These are phyloP conservation scores for Chenopodium berlandieri DNA, from an alignment of 148 eudicot species.

Conservation along the genomic window DNA sequence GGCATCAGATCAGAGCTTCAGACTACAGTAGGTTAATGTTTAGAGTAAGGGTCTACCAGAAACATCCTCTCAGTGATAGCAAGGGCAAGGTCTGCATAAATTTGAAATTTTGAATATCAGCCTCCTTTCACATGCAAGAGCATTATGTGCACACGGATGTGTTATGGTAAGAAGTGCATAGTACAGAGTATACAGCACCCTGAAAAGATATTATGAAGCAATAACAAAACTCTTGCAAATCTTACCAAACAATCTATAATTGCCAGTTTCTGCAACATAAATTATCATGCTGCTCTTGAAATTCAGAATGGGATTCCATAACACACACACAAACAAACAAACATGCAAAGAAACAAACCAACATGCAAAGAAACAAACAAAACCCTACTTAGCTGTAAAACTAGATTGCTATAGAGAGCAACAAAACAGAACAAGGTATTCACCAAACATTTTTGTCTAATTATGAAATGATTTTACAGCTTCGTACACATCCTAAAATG, in stretches of 20 bases:
- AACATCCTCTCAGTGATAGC: no score
- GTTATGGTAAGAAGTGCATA: not conserved
- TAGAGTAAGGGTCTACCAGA: no score
- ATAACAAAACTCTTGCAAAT: no score
- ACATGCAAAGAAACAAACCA: no score
- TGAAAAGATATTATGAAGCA: not conserved
- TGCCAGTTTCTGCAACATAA: not conserved
- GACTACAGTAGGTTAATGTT: no score
- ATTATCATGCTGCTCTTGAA: constrained; percentile 2
- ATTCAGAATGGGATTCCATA: not conserved
- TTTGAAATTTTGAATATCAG: no score
- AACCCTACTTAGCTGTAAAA: not conserved
- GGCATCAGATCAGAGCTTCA: no score
- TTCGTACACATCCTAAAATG: not conserved
- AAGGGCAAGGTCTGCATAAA: no score
- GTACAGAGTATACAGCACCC: not conserved
- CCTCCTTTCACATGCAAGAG: no score
- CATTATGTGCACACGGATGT: no score
- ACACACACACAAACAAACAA: not conserved
- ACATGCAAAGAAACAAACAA: no score
- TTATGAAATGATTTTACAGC: not conserved
- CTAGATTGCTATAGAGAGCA: not conserved
- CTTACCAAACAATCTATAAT: not conserved
- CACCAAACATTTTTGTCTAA: not conserved
- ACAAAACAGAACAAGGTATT: not conserved